These are phyloP conservation scores for Saturnispora silvae DNA, from an alignment of 805 yeast genomes.

Conservation along the genomic window DNA sequence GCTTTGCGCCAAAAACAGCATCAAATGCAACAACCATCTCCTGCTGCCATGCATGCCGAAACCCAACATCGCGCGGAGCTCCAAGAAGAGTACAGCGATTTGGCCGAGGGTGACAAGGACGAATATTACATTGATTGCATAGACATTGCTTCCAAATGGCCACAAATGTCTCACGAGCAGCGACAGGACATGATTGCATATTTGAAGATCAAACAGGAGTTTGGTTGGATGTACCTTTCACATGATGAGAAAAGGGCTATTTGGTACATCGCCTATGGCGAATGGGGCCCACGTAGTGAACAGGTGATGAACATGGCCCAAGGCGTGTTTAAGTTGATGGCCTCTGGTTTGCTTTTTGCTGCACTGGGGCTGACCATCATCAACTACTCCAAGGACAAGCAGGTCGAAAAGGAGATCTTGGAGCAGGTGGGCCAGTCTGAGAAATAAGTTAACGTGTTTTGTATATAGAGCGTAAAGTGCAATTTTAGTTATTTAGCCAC, in stretches of 20 bases:
- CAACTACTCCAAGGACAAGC: slow-evolving; percentile 25
- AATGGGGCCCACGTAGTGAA: slow-evolving; percentile 49
- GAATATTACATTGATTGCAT: slow-evolving; percentile 24
- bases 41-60: not conserved
- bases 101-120: slow-evolving; percentile 13
- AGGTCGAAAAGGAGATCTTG: slow-evolving; percentile 13
- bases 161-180: slow-evolving; percentile 23
- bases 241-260: slow-evolving; percentile 48
- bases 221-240: slow-evolving; percentile 31
- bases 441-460: not conserved
- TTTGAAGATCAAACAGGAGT: slow-evolving; percentile 27
- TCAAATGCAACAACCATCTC: too few species aligned
- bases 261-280: slow-evolving; percentile 48
- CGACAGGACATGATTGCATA: slow-evolving; percentile 28
- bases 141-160: slow-evolving; percentile 26
- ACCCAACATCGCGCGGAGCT: slow-evolving; percentile 1
- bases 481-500: not conserved
- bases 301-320: slow-evolving; percentile 23
- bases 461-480: too few species aligned
- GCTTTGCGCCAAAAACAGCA: too few species aligned
- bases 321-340: slow-evolving; percentile 24
- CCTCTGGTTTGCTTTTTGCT: slow-evolving; percentile 24
- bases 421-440: not conserved
- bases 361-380: slow-evolving; percentile 26
- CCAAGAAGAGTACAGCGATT: slow-evolving; percentile 2